Evolutionary conservation across 306 rosid genomes (phyloP).

Genomic region (Hippophae gyantsensis): DNA sequence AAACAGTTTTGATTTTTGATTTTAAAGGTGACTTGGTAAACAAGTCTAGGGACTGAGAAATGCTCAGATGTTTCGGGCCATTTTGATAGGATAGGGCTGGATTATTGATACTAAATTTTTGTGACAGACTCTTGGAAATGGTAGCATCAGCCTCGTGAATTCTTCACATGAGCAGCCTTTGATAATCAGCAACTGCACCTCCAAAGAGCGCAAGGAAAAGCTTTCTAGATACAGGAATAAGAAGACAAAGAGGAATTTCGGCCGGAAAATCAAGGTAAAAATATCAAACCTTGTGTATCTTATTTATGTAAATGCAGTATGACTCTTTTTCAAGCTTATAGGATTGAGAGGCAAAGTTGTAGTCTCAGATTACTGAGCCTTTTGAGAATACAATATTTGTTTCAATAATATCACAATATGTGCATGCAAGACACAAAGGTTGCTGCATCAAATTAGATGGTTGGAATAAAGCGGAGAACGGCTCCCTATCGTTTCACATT

Average conservation of each 20-base stretch:
- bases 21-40: slow-evolving; percentile 7
- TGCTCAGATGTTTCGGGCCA: slow-evolving; percentile 34
- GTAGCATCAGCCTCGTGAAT: slow-evolving; percentile 34
- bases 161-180: slow-evolving; percentile 58
- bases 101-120: slow-evolving; percentile 45
- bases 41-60: slow-evolving; percentile 22
- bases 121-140: slow-evolving; percentile 74
- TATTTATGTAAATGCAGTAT: not conserved
- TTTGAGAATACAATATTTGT: too few relatives aligned
- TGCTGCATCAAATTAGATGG: too few relatives aligned
- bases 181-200: slow-evolving; percentile 47
- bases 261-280: slow-evolving; percentile 93
- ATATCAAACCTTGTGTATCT: not conserved
- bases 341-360: not conserved
- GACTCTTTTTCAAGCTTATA: not conserved
- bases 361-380: not conserved
- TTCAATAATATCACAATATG: too few relatives aligned
- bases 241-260: slow-evolving; percentile 87
- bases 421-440: too few relatives aligned
- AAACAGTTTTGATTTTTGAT: too few relatives aligned
- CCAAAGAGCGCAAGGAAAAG: slow-evolving; percentile 76
- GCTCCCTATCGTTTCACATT: too few relatives aligned
- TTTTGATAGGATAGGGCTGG: slow-evolving; percentile 26
- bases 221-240: slow-evolving; percentile 91
- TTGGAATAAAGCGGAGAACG: too few relatives aligned